Evolutionary conservation across 2,329 filamentous ascomycete species (phyloP), one percentile per base, ranked within the genome.

Genomic region (Exophiala sp.): DNA sequence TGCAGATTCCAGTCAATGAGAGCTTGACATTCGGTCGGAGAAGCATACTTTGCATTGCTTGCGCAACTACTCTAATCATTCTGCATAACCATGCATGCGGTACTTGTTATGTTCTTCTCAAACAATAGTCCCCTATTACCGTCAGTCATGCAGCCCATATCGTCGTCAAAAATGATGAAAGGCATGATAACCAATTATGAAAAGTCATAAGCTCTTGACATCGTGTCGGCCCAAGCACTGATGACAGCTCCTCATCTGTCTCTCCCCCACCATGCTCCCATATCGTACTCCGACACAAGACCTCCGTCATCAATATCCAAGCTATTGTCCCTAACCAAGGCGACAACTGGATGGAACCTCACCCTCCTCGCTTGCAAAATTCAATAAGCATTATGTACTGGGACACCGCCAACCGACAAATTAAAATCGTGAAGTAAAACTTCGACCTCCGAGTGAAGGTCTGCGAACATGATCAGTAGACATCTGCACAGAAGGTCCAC

Each of bases 201-300:
- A 43, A 57, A 57, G 18, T 60, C 57, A 53, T 60, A 53, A 53
- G 45, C 51, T 57, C 57, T 60, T 60, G 51, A 52, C 49, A 52
- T 60, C 57, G 50, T 60, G 50, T 33, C 34, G 47, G 24, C 24
- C 24, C 24, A 29, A 29, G 24, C 24, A 29, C 2, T 29, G 24
- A 29, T 29, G 24, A 29, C 24, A n/a, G 7, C 24, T 29, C 24
- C 24, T 29, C 24, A 29, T 29, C 24, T 29, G 21, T 43, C 20
- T 24, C 41, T 12, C 21, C 21, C 14, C 20, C 29, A 20, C 18
- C 41, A 10, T 12, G 24, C 24, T 29, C 24, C 7, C 24, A 29
- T 8, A 29, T 29, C 7, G 24, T 29, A 18, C n/a, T n/a, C n/a
- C n/a, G n/a, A n/a, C 20, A 2, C 9, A 24, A 38, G 39, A 40